These are phyloP conservation scores for Nemania serpens DNA, from an alignment of 2,329 filamentous ascomycete genomes.

Conservation along the genomic window DNA sequence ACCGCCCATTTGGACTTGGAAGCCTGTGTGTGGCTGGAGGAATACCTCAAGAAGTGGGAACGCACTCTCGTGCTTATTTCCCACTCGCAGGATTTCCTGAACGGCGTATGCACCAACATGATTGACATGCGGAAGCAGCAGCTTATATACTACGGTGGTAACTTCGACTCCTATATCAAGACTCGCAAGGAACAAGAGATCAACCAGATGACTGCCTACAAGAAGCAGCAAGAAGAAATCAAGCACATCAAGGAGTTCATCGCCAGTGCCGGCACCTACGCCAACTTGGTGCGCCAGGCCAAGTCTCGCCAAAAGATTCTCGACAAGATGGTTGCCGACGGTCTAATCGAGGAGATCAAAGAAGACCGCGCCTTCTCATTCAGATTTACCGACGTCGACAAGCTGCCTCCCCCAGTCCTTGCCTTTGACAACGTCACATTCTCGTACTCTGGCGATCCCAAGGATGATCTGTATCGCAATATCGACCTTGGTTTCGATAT, in stretches of 20 bases:
- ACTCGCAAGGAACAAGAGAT: constrained; percentile 90
- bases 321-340: constrained; percentile 99
- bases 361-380: constrained; percentile 92
- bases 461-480: constrained; percentile 95
- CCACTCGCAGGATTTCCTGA: constrained; percentile 98
- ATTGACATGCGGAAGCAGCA: constrained; percentile 93
- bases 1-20: constrained; percentile 99
- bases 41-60: constrained; percentile 99
- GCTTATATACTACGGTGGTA: constrained; percentile 98
- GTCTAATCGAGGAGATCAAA: constrained; percentile 90
- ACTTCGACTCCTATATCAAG: constrained; percentile 98
- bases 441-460: constrained; percentile 87
- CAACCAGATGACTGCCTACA: constrained; percentile 99
- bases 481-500: constrained; percentile 99
- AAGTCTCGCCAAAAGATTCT: constrained; percentile 99
- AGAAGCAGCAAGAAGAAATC: constrained; percentile 99
- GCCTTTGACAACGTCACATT: constrained; percentile 98
- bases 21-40: constrained; percentile 99
- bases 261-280: constrained; percentile 98
- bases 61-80: constrained; percentile 95
- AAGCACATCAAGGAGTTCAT: constrained; percentile 99
- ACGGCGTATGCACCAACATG: constrained; percentile 98
- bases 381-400: constrained; percentile 98
- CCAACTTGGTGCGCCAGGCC: constrained; percentile 97
- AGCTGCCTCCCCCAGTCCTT: constrained; percentile 95